Conservation (phyloP, 306 rosid species). For the Ceratonia siliqua region DNA sequence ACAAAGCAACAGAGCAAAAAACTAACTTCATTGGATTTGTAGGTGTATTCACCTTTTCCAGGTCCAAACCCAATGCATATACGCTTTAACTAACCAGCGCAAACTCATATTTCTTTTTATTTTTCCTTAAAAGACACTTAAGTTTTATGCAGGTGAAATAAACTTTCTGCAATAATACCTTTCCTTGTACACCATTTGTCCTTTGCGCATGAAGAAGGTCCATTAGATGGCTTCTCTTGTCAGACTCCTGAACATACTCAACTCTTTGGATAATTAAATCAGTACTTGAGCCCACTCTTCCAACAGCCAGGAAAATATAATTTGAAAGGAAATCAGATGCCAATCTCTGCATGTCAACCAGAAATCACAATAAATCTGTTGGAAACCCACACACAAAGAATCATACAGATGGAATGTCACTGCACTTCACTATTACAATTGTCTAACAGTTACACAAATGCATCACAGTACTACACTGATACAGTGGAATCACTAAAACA, state of each 20-base stretch:
- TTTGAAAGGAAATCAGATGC: constrained; percentile 78
- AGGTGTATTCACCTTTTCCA: not conserved
- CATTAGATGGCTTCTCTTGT: constrained; percentile 88
- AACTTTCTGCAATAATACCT: constrained; percentile 45
- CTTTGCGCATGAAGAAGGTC: constrained; percentile 90
- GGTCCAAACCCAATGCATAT: not conserved
- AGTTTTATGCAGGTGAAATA: not conserved
- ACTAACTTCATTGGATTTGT: not conserved
- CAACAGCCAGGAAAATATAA: constrained; percentile 79
- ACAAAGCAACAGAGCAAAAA: not conserved
- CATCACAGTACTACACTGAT: too few species aligned
- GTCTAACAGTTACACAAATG: too few species aligned
- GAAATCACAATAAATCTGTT: not conserved
- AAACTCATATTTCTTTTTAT: not conserved
- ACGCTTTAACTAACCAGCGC: not conserved
- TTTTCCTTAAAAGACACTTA: not conserved
- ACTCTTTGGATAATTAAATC: constrained; percentile 82
- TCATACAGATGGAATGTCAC: too few species aligned
- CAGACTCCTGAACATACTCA: constrained; percentile 79
- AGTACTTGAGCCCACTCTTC: constrained; percentile 92
- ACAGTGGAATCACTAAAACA: too few species aligned
- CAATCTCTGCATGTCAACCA: constrained; percentile 62
- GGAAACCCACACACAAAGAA: not conserved
- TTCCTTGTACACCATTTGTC: constrained; percentile 69
- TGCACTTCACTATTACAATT: too few species aligned